phyloP scores from a whole-genome alignment of 495 filamentous ascomycete genomes.

The Collariella sp. region DNA sequence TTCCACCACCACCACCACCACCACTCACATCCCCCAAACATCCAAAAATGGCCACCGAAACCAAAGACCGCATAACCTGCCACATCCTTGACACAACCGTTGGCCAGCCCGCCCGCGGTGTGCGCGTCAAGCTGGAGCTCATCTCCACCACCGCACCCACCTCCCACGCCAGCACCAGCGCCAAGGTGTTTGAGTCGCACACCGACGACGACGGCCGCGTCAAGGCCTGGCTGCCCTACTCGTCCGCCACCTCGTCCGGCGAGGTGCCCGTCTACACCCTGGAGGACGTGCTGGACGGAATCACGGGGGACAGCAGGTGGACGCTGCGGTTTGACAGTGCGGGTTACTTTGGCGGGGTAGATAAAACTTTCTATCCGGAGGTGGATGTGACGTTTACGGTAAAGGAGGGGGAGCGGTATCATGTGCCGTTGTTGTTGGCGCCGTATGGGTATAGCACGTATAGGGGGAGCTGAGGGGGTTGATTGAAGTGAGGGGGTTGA shows the following conservation, averaged over 20 bases:
- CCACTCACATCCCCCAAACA: not conserved
- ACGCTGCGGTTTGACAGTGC: conserved; percentile 70
- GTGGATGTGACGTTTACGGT: conserved; percentile 83
- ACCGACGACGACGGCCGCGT: conserved; percentile 88
- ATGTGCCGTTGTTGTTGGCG: conserved; percentile 82
- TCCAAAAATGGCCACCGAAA: conserved; percentile 7
- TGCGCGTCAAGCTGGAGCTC: conserved; percentile 69
- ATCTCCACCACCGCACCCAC: conserved; percentile 42
- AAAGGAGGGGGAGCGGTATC: conserved; percentile 67
- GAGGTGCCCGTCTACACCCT: conserved; percentile 46
- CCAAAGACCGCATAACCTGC: conserved; percentile 50
- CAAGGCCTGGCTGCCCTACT: conserved; percentile 59
- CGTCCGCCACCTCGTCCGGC: conserved; percentile 33
- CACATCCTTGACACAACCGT: conserved; percentile 54
- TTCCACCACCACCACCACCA: not conserved
- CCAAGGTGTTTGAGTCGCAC: conserved; percentile 45
- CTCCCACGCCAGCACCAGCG: conserved; percentile 10
- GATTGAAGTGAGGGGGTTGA: not conserved
- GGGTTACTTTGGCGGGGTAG: conserved; percentile 62
- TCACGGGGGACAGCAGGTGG: conserved; percentile 42
- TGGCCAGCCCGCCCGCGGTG: conserved; percentile 61
- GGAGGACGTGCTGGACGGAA: conserved; percentile 38
- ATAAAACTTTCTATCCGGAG: conserved; percentile 81
- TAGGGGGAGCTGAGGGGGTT: conserved; percentile 50
- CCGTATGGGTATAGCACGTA: conserved; percentile 94